These are phyloP conservation scores for Gastrodia elata DNA, from an alignment of 106 monocot species.

Conservation along the genomic window DNA sequence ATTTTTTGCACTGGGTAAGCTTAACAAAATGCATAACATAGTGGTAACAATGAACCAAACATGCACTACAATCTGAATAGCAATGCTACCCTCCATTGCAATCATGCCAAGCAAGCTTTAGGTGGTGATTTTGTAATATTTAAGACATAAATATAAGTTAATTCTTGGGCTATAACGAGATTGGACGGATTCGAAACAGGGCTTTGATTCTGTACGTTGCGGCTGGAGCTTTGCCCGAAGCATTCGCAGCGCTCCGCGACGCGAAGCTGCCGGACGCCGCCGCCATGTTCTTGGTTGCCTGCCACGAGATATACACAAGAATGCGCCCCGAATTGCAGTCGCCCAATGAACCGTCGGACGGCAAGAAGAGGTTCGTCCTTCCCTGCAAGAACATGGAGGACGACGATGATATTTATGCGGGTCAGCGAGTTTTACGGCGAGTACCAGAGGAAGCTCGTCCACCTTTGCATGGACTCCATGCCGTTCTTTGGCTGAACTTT, in stretches of 20 bases:
- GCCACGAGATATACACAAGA: slow-evolving; percentile 73
- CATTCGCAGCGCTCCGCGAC: slow-evolving; percentile 70
- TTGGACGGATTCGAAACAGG: slow-evolving; percentile 31
- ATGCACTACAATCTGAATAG: too few relatives aligned
- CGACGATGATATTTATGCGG: slow-evolving; percentile 53
- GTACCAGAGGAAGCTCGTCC: slow-evolving; percentile 85
- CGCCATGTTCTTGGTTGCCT: slow-evolving; percentile 95
- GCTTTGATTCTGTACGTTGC: slow-evolving; percentile 85
- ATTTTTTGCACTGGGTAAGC: too few relatives aligned
- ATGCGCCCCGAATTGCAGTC: slow-evolving; percentile 13
- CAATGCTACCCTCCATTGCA: too few relatives aligned
- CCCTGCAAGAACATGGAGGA: slow-evolving; percentile 46
- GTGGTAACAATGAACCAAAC: too few relatives aligned
- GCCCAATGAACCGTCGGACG: slow-evolving; percentile 15
- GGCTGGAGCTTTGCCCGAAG: slow-evolving; percentile 80
- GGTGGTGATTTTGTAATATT: too few relatives aligned
- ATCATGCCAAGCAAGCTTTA: too few relatives aligned
- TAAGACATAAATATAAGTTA: too few relatives aligned
- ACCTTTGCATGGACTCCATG: slow-evolving; percentile 81
- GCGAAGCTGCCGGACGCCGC: slow-evolving; percentile 77
- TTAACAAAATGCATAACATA: too few relatives aligned
- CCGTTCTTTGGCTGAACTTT: slow-evolving; percentile 46
- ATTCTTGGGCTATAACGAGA: too few relatives aligned
- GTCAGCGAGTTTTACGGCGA: slow-evolving; percentile 78
- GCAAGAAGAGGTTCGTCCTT: slow-evolving; percentile 28